A percentile compares a stretch with the other conserved stretches of the same genome.
Conservation (phyloP, 495 filamentous ascomycete genomes). For the Monascus purpureus region DNA sequence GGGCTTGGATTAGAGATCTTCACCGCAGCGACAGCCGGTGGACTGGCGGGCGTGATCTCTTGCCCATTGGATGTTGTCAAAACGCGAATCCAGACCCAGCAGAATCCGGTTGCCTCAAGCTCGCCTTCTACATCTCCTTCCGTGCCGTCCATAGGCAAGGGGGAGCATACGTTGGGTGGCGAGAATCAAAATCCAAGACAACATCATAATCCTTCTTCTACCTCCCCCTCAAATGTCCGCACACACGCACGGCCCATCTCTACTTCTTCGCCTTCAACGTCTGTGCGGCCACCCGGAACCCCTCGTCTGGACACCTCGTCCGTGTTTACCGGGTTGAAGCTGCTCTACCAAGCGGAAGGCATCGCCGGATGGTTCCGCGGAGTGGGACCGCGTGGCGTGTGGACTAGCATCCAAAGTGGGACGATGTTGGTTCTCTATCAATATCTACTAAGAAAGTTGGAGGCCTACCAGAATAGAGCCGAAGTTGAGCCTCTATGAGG, state of each 20-base stretch:
- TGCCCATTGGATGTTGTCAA: slow-evolving; percentile 97
- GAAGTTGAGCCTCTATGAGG: slow-evolving; percentile 15
- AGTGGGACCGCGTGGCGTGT: slow-evolving; percentile 85
- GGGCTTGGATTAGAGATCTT: slow-evolving; percentile 73
- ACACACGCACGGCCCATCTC: slow-evolving; percentile 53
- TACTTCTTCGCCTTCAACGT: slow-evolving; percentile 69
- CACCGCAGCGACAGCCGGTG: slow-evolving; percentile 84
- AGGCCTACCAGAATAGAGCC: slow-evolving; percentile 25
- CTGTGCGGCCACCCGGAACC: slow-evolving; percentile 58
- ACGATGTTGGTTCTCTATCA: slow-evolving; percentile 98
- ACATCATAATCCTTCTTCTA: slow-evolving; percentile 11
- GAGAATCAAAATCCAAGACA: slow-evolving; percentile 18
- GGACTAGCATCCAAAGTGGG: slow-evolving; percentile 93
- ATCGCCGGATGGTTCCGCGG: slow-evolving; percentile 85
- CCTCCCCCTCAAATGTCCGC: slow-evolving; percentile 17
- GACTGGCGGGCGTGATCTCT: slow-evolving; percentile 85
- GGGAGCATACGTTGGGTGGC: too few relatives aligned
- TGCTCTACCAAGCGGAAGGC: slow-evolving; percentile 84
- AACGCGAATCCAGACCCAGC: slow-evolving; percentile 91
- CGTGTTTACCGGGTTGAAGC: slow-evolving; percentile 65
- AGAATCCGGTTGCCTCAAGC: slow-evolving; percentile 36
- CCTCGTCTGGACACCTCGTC: slow-evolving; percentile 75
- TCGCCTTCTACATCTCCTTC: slow-evolving; percentile 1
- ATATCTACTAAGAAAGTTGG: slow-evolving; percentile 64
- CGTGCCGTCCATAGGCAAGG: too few relatives aligned